Evolutionary conservation across 192 early-diverging fungal genomes (phyloP), one percentile per base, ranked within the genome.

Genomic region (Dimargaris xerosporica): DNA sequence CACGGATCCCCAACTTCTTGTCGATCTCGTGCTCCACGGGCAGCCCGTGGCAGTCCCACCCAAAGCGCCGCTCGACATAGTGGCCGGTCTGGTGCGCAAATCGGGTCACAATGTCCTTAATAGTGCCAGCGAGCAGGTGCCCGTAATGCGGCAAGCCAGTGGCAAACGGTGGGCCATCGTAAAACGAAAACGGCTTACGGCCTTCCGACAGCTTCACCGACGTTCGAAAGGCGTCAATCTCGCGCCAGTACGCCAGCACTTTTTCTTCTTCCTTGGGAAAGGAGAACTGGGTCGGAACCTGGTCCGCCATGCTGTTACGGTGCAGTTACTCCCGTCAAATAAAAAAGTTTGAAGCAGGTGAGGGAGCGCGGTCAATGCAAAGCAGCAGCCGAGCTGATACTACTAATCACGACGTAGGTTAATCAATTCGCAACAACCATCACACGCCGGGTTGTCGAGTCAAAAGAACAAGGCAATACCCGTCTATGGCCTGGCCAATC

Each of bases 111-210:
- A 95, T 87, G 73, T 99, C 96, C 87, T 99, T 99, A 77, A 99
- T 96, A 66, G 96, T 97, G 69, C 96, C 94, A 19, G 94, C 93
- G 6, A 99, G 80, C 80, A 99, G 80, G 67, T 99, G 96, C 54
- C 96, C 96, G 70, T 99, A 97, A 71, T 99, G 96, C 42, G 96
- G 96, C 59, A 96, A 75, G 17, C 96, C 96, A 16, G 96, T 99
- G 59, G 94, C 94, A 70, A 99, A 99, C 47, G 96, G 96, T 52
- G 96, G 96, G 31, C 96, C 96, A 70, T 99, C 96, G 75, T 91
- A 99, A 79, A 99, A 99, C 31, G 89, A 80, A 64, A 86, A 99
- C 17, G 82, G 79, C 66, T 85, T 80, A 62, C 87, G 82, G 48
- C 88, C 91, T 70, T 94, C 86, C 44, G 91, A 91, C 11, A 94